A percentile compares a stretch with the other conserved stretches of the same genome.
Evolutionary conservation across 768 basidiomycete species (phyloP).

Genomic region (Rhodocollybia butyracea): DNA sequence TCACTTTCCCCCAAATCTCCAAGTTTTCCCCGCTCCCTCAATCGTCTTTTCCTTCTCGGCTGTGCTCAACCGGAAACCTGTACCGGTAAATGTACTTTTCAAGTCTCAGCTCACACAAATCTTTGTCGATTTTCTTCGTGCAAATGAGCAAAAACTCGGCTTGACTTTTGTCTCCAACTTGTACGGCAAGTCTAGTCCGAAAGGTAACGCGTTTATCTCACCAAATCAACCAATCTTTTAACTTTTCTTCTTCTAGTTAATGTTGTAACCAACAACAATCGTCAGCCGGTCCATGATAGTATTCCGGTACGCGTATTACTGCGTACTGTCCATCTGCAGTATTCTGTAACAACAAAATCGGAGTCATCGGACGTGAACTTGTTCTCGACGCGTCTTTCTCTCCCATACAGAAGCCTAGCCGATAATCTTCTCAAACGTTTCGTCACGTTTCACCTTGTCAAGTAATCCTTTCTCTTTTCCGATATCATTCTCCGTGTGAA

Average conservation of each 20-base stretch:
- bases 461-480: constrained; percentile 31
- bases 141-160: constrained; percentile 59
- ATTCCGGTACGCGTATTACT: constrained; percentile 40
- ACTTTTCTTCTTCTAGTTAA: constrained; percentile 28
- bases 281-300: constrained; percentile 22
- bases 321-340: constrained; percentile 31
- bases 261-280: constrained; percentile 31
- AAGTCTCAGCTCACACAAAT: constrained; percentile 49
- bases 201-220: constrained; percentile 31
- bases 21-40: constrained; percentile 48
- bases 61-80: constrained; percentile 38
- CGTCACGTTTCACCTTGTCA: constrained; percentile 54
- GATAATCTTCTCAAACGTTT: constrained; percentile 53
- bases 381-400: constrained; percentile 51
- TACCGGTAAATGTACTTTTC: constrained; percentile 37
- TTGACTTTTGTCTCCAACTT: constrained; percentile 55
- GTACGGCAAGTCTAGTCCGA: constrained; percentile 34
- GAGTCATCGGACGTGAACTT: constrained; percentile 30
- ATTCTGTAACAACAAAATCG: constrained; percentile 29
- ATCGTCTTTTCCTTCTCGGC: constrained; percentile 55
- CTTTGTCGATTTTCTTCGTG: constrained; percentile 46
- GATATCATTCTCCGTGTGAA: background rate
- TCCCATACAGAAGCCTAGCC: constrained; percentile 52
- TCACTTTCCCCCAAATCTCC: constrained; percentile 37
- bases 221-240: constrained; percentile 8